A percentile compares a stretch with the other conserved stretches of the same genome.
Evolutionary conservation across 2,329 filamentous ascomycete species (phyloP).

Genomic region (Colletotrichum magnum): DNA sequence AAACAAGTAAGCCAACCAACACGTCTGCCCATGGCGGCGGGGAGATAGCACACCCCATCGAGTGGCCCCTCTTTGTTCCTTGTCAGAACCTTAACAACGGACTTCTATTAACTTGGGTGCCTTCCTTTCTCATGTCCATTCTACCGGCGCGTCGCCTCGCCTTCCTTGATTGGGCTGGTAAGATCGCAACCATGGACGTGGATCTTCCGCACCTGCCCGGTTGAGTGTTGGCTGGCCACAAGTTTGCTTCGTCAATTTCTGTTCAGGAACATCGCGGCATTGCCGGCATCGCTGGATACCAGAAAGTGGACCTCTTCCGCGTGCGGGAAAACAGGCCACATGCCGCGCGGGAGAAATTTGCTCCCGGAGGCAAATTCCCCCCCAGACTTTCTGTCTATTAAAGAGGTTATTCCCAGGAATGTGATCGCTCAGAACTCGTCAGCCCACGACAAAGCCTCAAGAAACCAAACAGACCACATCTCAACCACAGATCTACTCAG

Average conservation of each 20-base stretch:
- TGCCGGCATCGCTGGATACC: constrained; percentile 4
- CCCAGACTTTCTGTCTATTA: not conserved
- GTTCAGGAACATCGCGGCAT: constrained; percentile 14
- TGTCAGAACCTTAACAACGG: not conserved
- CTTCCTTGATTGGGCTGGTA: constrained; percentile 9
- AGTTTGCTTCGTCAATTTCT: not conserved
- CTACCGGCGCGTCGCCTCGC: not conserved
- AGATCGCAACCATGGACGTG: not conserved
- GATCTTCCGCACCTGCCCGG: constrained; percentile 29
- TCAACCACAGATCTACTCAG: not conserved
- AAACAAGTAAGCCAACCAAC: constrained; percentile 11
- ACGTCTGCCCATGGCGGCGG: not conserved
- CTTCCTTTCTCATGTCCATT: not conserved
- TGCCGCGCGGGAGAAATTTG: not conserved
- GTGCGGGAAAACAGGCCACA: not conserved
- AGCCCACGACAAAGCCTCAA: not conserved
- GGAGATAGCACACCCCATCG: not conserved
- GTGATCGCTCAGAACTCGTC: not conserved
- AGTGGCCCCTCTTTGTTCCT: not conserved
- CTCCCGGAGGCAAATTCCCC: not conserved
- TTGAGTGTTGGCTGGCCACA: constrained; percentile 21
- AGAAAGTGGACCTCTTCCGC: not conserved
- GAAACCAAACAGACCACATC: too few relatives aligned
- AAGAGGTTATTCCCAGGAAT: constrained; percentile 4
- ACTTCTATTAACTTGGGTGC: not conserved